phyloP scores from a whole-genome alignment of 306 rosid genomes.

The Glycine latifolia region DNA sequence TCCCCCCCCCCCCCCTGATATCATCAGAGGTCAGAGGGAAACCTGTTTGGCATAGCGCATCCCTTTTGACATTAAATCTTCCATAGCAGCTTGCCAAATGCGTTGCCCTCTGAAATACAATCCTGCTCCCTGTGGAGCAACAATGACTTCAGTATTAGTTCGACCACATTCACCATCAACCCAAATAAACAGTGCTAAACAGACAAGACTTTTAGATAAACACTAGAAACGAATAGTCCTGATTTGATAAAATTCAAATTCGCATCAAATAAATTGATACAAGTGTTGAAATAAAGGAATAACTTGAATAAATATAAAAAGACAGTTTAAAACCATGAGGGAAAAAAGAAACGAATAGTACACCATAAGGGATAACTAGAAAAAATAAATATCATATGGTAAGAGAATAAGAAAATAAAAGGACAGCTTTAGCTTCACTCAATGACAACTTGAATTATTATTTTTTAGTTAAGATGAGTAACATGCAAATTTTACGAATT shows the following conservation, averaged over 20 bases:
- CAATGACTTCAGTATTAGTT: conserved; percentile 36
- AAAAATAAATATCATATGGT: neutral
- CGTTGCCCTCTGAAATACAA: conserved; percentile 85
- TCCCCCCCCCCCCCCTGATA: neutral
- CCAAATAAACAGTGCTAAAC: conserved; percentile 24
- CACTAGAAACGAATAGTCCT: neutral
- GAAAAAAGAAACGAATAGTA: neutral
- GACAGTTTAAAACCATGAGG: neutral
- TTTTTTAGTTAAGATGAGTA: neutral
- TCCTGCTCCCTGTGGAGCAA: conserved; percentile 61
- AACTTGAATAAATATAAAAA: conserved; percentile 4
- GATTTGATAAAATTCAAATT: neutral
- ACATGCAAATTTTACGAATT: too few species aligned
- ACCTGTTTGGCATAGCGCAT: conserved; percentile 88
- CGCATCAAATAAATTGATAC: neutral
- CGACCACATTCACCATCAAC: conserved; percentile 19
- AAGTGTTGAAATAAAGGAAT: neutral
- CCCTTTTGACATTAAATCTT: conserved; percentile 80
- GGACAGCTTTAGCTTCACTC: neutral
- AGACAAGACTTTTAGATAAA: conserved; percentile 22
- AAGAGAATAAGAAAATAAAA: neutral
- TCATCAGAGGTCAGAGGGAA: conserved; percentile 15
- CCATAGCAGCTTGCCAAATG: conserved; percentile 85
- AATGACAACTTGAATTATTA: neutral
- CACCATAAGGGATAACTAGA: neutral